phyloP scores from a whole-genome alignment of 208 protist species.

The Leishmania gerbilli region DNA sequence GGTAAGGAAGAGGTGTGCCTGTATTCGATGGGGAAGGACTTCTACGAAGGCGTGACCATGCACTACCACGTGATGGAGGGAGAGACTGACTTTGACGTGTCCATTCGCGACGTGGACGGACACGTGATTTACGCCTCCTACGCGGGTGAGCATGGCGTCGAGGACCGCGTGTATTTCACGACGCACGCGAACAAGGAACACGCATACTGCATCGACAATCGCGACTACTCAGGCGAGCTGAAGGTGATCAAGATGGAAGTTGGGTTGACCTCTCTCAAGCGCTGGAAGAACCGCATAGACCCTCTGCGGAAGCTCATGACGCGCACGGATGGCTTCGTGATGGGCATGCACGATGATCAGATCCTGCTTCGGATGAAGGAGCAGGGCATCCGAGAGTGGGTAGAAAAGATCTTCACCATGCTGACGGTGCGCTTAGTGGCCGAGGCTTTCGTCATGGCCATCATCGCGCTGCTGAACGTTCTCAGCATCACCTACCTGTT shows the following conservation, averaged over 20 bases:
- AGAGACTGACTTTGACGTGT: conserved; percentile 73
- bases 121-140: conserved; percentile 72
- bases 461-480: conserved; percentile 65
- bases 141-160: conserved; percentile 67
- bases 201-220: conserved; percentile 85
- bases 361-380: conserved; percentile 77
- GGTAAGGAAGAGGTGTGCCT: conserved; percentile 75
- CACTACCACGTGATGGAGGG: conserved; percentile 75
- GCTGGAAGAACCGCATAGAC: conserved; percentile 80
- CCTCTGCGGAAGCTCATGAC: conserved; percentile 71
- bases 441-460: conserved; percentile 62
- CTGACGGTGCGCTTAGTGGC: conserved; percentile 49
- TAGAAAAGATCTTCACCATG: conserved; percentile 66
- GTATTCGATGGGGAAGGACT: conserved; percentile 57
- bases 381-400: conserved; percentile 46
- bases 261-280: conserved; percentile 71
- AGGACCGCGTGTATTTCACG: conserved; percentile 83
- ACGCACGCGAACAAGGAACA: conserved; percentile 62
- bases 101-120: conserved; percentile 59
- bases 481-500: conserved; percentile 49
- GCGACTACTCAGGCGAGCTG: conserved; percentile 41
- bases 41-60: conserved; percentile 70
- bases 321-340: conserved; percentile 64
- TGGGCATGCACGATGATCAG: conserved; percentile 82
- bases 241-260: conserved; percentile 79